These are phyloP conservation scores for Termitomyces sp. DNA, from an alignment of 768 basidiomycete genomes.

Conservation along the genomic window DNA sequence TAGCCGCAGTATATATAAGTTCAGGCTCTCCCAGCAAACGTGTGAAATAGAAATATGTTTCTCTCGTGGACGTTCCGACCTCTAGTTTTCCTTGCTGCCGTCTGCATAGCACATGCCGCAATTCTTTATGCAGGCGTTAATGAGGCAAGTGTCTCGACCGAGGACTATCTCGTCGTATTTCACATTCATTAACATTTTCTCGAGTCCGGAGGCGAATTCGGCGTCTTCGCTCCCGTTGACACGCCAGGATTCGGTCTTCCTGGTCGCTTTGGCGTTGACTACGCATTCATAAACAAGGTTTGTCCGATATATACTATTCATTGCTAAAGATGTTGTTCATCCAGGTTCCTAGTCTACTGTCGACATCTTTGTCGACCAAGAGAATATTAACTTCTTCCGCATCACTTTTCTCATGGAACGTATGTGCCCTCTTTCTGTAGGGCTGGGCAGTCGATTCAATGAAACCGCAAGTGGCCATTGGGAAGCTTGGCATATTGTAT, in stretches of 20 bases:
- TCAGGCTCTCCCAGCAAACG: not conserved
- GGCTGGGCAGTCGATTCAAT: constrained; percentile 37
- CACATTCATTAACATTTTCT: not conserved
- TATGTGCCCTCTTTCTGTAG: constrained; percentile 33
- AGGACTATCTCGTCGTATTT: not conserved
- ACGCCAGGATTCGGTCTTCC: constrained; percentile 36
- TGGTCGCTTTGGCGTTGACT: constrained; percentile 37
- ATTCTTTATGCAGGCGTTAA: constrained; percentile 42
- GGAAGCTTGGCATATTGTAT: not conserved
- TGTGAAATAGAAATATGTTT: not conserved
- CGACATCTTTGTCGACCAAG: constrained; percentile 33
- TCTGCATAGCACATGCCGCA: constrained; percentile 16
- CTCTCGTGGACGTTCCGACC: constrained; percentile 1
- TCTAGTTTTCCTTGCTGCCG: constrained; percentile 5
- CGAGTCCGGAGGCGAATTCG: constrained; percentile 44
- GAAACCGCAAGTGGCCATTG: constrained; percentile 28
- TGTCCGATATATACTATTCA: not conserved
- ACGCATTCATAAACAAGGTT: constrained; percentile 44
- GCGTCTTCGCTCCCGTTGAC: constrained; percentile 29
- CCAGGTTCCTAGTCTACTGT: not conserved
- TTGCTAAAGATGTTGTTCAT: not conserved
- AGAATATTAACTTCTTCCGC: constrained; percentile 44
- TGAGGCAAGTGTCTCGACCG: constrained; percentile 24
- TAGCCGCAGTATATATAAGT: not conserved
- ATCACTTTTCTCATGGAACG: constrained; percentile 46